These are phyloP conservation scores for Termitomyces sp. DNA, from an alignment of 1,284 basidiomycete genomes.

Conservation along the genomic window DNA sequence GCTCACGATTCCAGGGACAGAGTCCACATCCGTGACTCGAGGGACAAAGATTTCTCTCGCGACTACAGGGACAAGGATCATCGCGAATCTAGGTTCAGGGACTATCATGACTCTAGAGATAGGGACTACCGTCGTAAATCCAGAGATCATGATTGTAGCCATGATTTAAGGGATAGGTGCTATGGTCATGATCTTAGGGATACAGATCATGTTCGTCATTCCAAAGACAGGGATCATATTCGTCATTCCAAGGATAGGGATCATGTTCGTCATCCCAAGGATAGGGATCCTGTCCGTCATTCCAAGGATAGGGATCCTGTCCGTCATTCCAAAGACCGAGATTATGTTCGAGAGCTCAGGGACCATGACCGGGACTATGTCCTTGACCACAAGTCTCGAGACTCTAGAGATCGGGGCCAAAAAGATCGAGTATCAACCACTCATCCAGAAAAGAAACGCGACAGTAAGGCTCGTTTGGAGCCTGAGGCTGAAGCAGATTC, in stretches of 20 bases:
- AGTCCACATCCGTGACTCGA: neutral
- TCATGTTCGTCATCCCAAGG: conserved; percentile 6
- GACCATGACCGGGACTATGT: neutral
- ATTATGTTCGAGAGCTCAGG: conserved; percentile 5
- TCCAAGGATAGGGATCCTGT: conserved; percentile 18
- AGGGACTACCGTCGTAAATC: conserved; percentile 18
- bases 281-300: conserved; percentile 16
- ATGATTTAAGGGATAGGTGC: conserved; percentile 8
- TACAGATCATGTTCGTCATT: neutral
- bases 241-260: no score
- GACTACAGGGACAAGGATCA: conserved; percentile 11
- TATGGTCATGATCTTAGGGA: neutral
- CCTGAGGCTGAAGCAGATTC: conserved; percentile 14
- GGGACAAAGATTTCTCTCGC: conserved; percentile 1
- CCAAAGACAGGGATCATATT: no score
- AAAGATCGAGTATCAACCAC: conserved; percentile 18
- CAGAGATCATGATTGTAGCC: conserved; percentile 11
- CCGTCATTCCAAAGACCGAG: conserved; percentile 11
- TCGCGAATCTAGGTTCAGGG: conserved; percentile 4
- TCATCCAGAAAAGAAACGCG: conserved; percentile 23
- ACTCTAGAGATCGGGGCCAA: conserved; percentile 7
- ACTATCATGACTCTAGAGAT: conserved; percentile 12
- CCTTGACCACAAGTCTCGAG: conserved; percentile 18
- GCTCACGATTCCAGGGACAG: conserved; percentile 8
- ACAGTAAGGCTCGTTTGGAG: conserved; percentile 19